Base-by-base conservation (phyloP, 2,329 filamentous ascomycete genomes). In the Teratosphaeria destructans region DNA sequence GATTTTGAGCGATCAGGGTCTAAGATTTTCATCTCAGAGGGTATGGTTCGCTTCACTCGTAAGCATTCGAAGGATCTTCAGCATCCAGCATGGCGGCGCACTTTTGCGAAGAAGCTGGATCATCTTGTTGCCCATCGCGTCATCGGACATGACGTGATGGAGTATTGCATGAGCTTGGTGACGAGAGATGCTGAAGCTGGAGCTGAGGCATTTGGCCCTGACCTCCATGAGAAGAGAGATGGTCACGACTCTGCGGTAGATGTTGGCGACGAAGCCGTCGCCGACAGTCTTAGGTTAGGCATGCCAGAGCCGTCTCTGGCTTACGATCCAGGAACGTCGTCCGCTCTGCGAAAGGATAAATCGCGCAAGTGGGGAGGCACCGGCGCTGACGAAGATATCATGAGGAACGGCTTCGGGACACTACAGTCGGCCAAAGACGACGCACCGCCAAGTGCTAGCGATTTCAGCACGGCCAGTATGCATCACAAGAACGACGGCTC, bases 1-100 rank as follows among this genome's bases (percentile, higher is more conserved):
- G 65, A 70, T 39, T 61, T 68, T 6, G 76, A 79, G 59, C 65
- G 68, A 29, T 58, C 75, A 4, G 64, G 68, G 0, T 70, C 68
- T 3, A 71, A 74, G 27, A 47, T 67, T 5, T 69, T 75, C 43
- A 60, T 70, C 0, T 66, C 71, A 27, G 74, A 76, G 32, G 70
- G 73, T 1, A 43, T 78, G 0, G 64, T 78, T 7, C 71, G 77
- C 1, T 78, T 79, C 49, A 63, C 66, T 3, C 65, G 67, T n/a
- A 62, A 64, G 35, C 62, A 71, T 26, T 59, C 59, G 11, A 52
- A 47, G 0, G 63, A 65, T 60, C 59, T 76, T 19, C 59, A 59
- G 43, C 54, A 68, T 26, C 63, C 66, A 3, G 56, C 60, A 0
- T 64, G 73, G 52, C 60, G 60, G 12, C 35, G 60, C 2, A 68